Percentiles rank a stretch among this genome's conserved stretches.
phyloP scores from a whole-genome alignment of 2,329 filamentous ascomycete species.

The Epichloe scottii region DNA sequence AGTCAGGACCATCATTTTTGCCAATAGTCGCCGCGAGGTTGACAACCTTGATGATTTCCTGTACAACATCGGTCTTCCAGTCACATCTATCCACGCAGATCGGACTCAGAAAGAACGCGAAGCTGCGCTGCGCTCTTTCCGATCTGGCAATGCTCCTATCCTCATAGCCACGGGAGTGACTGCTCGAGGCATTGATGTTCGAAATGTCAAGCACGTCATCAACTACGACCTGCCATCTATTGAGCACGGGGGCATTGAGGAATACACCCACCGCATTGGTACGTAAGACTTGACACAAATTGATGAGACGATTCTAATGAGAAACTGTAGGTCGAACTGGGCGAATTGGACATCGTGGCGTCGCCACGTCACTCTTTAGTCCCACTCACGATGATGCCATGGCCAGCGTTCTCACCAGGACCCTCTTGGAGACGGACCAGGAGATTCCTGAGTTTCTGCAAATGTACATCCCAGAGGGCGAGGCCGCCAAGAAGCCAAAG shows the following conservation, averaged over 20 bases:
- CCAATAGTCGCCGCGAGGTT: constrained; percentile 65
- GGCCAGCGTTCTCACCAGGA: constrained; percentile 62
- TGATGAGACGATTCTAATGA: neutral
- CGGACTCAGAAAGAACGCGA: constrained; percentile 87
- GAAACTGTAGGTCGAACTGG: constrained; percentile 63
- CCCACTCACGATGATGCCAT: constrained; percentile 58
- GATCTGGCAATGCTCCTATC: constrained; percentile 60
- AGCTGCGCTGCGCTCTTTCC: constrained; percentile 79
- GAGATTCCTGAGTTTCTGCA: constrained; percentile 71
- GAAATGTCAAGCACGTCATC: constrained; percentile 79
- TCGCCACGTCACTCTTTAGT: constrained; percentile 83
- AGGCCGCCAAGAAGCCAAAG: constrained; percentile 31
- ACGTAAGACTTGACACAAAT: constrained; percentile 19
- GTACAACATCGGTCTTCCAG: constrained; percentile 67
- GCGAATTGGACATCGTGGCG: constrained; percentile 76
- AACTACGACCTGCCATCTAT: constrained; percentile 77
- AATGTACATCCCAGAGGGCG: constrained; percentile 45
- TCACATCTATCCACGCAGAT: constrained; percentile 77
- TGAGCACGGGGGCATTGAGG: constrained; percentile 74
- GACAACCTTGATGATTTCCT: constrained; percentile 82
- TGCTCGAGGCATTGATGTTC: constrained; percentile 79
- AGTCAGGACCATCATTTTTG: constrained; percentile 76
- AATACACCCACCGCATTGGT: constrained; percentile 93
- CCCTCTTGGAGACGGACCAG: constrained; percentile 69
- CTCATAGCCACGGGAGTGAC: constrained; percentile 77